Evolutionary conservation across 305 asterid species (phyloP).

Genomic region (Fraxinus angustifolia): DNA sequence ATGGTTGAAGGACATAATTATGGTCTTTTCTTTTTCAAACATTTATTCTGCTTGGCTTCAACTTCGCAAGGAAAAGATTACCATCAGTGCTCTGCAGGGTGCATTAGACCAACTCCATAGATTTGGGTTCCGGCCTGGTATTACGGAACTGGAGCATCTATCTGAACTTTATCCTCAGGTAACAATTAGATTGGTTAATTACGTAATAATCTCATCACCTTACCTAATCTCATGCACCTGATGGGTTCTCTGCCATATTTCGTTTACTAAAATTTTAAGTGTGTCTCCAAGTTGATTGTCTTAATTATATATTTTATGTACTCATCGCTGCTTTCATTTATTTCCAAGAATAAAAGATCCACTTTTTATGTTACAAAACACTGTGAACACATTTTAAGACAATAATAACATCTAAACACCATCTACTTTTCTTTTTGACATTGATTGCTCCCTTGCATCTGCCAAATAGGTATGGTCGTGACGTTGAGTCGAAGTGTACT

Average conservation of each 20-base stretch:
- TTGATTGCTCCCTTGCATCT: neutral
- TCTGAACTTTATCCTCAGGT: slow-evolving; percentile 78
- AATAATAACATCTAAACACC: neutral
- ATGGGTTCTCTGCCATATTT: neutral
- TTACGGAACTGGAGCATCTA: slow-evolving; percentile 57
- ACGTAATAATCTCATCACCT: slow-evolving; percentile 14
- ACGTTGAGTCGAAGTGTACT: neutral
- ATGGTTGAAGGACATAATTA: slow-evolving; percentile 68
- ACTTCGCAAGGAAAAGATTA: slow-evolving; percentile 41
- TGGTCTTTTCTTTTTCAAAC: slow-evolving; percentile 55
- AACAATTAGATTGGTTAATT: slow-evolving; percentile 23
- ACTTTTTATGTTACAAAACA: neutral
- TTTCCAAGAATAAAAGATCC: neutral
- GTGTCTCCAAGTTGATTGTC: neutral
- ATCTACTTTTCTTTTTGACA: neutral
- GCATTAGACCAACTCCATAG: slow-evolving; percentile 47
- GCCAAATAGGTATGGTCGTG: neutral
- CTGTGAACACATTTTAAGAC: neutral
- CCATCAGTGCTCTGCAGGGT: slow-evolving; percentile 34
- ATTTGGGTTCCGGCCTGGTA: slow-evolving; percentile 45
- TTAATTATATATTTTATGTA: neutral
- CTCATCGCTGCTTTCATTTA: neutral
- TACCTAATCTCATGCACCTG: neutral
- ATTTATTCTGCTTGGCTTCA: slow-evolving; percentile 63
- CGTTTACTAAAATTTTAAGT: neutral